phyloP scores from a whole-genome alignment of 768 basidiomycete species.

The Holtermannia corniformis region DNA sequence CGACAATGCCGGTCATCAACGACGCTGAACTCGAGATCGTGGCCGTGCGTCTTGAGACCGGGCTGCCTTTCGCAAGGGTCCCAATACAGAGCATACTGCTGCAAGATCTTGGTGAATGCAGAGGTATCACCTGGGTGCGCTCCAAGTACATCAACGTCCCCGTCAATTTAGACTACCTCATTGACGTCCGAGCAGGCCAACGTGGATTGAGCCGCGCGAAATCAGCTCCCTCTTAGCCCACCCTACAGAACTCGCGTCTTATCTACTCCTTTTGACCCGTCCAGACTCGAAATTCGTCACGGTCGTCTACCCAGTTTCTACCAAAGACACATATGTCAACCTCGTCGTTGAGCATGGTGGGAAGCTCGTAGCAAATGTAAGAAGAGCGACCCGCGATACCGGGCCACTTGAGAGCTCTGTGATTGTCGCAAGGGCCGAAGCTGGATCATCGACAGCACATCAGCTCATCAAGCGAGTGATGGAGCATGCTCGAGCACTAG shows the following conservation, averaged over 20 bases:
- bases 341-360: slow-evolving; percentile 6
- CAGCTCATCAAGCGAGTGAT: slow-evolving; percentile 14
- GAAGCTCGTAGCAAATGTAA: slow-evolving; percentile 6
- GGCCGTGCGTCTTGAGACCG: too few relatives aligned
- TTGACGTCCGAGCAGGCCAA: slow-evolving; percentile 8
- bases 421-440: slow-evolving; percentile 9
- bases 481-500: slow-evolving; percentile 10
- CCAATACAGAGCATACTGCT: too few relatives aligned
- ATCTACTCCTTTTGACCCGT: slow-evolving; percentile 15
- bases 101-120: neutral
- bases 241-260: slow-evolving; percentile 11
- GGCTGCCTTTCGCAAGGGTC: too few relatives aligned
- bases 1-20: too few relatives aligned
- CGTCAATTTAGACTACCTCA: neutral
- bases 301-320: slow-evolving; percentile 15
- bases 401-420: slow-evolving; percentile 7
- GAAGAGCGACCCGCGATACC: slow-evolving; percentile 1
- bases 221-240: slow-evolving; percentile 7
- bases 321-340: slow-evolving; percentile 9
- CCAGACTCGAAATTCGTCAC: slow-evolving; percentile 8
- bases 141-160: slow-evolving; percentile 7
- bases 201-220: slow-evolving; percentile 22
- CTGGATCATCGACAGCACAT: slow-evolving; percentile 3
- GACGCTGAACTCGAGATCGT: too few relatives aligned
- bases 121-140: slow-evolving; percentile 7